Conservation (phyloP, 306 rosid species). For the Glycine tomentella region DNA sequence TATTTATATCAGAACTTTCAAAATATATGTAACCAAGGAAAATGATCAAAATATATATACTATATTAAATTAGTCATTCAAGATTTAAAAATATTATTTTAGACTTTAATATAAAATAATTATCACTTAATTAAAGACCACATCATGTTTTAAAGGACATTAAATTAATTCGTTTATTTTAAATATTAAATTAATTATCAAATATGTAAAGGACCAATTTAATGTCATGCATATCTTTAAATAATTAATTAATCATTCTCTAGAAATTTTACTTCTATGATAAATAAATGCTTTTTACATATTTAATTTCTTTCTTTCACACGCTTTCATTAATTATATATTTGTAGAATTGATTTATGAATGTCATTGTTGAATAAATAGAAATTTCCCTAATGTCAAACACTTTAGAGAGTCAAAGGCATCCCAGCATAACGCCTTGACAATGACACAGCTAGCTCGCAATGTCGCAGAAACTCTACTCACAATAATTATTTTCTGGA, state of each 20-base stretch:
- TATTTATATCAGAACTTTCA: neutral
- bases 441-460: slow-evolving; percentile 14
- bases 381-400: slow-evolving; percentile 16
- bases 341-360: neutral
- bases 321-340: neutral
- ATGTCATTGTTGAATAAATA: neutral
- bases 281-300: neutral
- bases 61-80: neutral
- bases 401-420: slow-evolving; percentile 15
- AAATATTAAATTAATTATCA: neutral
- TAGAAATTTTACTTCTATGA: neutral
- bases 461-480: slow-evolving; percentile 21
- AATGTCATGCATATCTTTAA: neutral
- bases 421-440: slow-evolving; percentile 11
- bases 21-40: neutral
- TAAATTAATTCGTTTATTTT: neutral
- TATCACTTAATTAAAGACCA: neutral
- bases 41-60: neutral
- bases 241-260: neutral
- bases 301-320: neutral
- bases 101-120: neutral
- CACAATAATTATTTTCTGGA: neutral
- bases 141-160: neutral
- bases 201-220: neutral
- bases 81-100: neutral